Evolutionary conservation across 495 filamentous ascomycete genomes (phyloP).

Genomic region (Lasiosphaeris hirsuta): DNA sequence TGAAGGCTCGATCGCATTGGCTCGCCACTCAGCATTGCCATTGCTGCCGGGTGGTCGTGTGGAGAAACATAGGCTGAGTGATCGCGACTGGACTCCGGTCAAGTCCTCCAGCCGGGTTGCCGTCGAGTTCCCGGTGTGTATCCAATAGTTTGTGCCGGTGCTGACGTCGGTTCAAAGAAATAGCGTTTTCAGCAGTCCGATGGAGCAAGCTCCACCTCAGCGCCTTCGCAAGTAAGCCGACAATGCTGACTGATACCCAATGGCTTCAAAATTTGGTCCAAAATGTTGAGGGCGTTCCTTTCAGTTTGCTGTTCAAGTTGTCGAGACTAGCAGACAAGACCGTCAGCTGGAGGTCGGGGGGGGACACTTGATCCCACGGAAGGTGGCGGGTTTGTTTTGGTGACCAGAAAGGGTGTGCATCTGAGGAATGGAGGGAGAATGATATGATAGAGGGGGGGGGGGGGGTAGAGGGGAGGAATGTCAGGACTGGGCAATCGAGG

Average conservation of each 20-base stretch:
- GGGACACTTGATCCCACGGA: background rate
- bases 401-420: slow-evolving; percentile 7
- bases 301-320: background rate
- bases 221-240: background rate
- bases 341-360: slow-evolving; percentile 14
- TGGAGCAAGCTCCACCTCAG: slow-evolving; percentile 5
- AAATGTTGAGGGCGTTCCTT: background rate
- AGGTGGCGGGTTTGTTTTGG: slow-evolving; percentile 21
- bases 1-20: slow-evolving; percentile 56
- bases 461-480: slow-evolving; percentile 24
- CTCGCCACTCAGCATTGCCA: slow-evolving; percentile 51
- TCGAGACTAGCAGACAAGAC: background rate
- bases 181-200: background rate
- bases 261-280: background rate
- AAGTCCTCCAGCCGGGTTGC: slow-evolving; percentile 9
- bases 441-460: slow-evolving; percentile 6
- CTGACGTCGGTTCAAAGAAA: background rate
- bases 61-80: slow-evolving; percentile 38
- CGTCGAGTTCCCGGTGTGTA: background rate
- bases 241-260: background rate
- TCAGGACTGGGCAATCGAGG: slow-evolving; percentile 3
- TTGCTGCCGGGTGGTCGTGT: slow-evolving; percentile 30
- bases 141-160: no score
- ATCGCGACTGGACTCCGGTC: slow-evolving; percentile 8
- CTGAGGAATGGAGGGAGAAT: slow-evolving; percentile 30